phyloP scores from a whole-genome alignment of 495 filamentous ascomycete species.

The Podospora bellae-mahoneyi region DNA sequence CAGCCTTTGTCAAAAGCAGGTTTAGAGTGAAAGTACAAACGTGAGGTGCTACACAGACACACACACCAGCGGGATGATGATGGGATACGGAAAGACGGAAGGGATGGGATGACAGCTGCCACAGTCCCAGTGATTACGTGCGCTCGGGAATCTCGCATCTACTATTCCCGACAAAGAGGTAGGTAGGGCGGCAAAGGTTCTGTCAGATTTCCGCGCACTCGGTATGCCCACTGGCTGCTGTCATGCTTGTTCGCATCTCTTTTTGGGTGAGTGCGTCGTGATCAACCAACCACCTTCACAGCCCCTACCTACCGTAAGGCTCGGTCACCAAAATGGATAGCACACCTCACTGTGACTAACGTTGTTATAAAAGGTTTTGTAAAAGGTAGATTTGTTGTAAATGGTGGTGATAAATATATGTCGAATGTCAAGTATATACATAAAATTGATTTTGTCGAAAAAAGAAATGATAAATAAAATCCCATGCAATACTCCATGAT shows the following conservation, averaged over 20 bases:
- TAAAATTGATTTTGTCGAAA: not conserved
- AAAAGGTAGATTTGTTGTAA: too few relatives aligned
- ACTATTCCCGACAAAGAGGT: not conserved
- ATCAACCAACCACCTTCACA: too few relatives aligned
- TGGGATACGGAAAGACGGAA: not conserved
- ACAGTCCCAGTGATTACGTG: not conserved
- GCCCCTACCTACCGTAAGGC: too few relatives aligned
- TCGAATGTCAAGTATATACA: not conserved
- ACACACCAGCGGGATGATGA: not conserved
- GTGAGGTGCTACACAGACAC: not conserved
- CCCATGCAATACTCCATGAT: slow-evolving; percentile 1
- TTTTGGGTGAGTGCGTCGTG: too few relatives aligned
- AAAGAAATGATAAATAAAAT: not conserved
- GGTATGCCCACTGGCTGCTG: too few relatives aligned
- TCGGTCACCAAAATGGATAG: too few relatives aligned
- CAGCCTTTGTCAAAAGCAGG: not conserved
- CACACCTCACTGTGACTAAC: too few relatives aligned
- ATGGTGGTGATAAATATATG: too few relatives aligned
- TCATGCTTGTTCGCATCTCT: too few relatives aligned
- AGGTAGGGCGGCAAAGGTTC: not conserved
- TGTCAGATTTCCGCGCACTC: not conserved
- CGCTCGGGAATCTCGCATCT: not conserved
- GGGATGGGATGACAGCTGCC: too few relatives aligned
- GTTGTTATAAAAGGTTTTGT: too few relatives aligned
- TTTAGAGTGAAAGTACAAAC: not conserved